Evolutionary conservation across 2,329 filamentous ascomycete genomes (phyloP).

Genomic region (Aaosphaeria arxii): DNA sequence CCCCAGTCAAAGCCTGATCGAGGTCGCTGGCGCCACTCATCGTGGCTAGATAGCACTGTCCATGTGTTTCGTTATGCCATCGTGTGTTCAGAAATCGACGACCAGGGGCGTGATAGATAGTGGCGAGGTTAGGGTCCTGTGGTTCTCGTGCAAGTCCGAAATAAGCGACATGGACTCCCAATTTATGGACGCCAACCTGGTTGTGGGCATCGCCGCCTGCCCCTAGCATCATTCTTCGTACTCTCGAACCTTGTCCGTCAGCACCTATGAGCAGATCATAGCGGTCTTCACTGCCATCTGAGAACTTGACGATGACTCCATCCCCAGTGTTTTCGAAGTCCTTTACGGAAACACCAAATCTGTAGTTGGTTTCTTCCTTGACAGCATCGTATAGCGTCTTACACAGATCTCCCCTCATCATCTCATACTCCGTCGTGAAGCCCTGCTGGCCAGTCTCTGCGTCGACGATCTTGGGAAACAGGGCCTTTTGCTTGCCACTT

Average conservation of each 20-base stretch:
- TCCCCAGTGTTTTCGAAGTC: conserved; percentile 23
- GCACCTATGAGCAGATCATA: conserved; percentile 30
- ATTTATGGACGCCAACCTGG: background rate
- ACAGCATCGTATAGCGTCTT: conserved; percentile 48
- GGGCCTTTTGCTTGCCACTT: conserved; percentile 18
- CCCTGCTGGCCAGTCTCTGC: conserved; percentile 31
- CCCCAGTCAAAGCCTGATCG: background rate
- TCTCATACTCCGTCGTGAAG: conserved; percentile 57
- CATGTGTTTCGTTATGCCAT: conserved; percentile 6
- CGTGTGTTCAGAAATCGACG: conserved; percentile 9
- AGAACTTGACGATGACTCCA: conserved; percentile 42
- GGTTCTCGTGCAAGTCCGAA: conserved; percentile 30
- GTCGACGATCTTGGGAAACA: conserved; percentile 36
- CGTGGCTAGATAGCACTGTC: background rate
- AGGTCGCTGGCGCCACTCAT: no score
- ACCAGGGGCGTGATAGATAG: conserved; percentile 13
- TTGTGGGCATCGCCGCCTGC: no score
- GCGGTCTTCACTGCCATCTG: conserved; percentile 9
- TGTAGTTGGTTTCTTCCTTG: conserved; percentile 24
- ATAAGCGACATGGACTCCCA: conserved; percentile 29
- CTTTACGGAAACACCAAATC: conserved; percentile 31
- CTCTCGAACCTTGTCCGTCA: conserved; percentile 13
- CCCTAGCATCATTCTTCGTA: no score
- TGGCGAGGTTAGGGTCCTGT: conserved; percentile 22
- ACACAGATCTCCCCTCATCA: conserved; percentile 58